Conservation (phyloP, 1,284 basidiomycete species). For the Agaricales sp. region DNA sequence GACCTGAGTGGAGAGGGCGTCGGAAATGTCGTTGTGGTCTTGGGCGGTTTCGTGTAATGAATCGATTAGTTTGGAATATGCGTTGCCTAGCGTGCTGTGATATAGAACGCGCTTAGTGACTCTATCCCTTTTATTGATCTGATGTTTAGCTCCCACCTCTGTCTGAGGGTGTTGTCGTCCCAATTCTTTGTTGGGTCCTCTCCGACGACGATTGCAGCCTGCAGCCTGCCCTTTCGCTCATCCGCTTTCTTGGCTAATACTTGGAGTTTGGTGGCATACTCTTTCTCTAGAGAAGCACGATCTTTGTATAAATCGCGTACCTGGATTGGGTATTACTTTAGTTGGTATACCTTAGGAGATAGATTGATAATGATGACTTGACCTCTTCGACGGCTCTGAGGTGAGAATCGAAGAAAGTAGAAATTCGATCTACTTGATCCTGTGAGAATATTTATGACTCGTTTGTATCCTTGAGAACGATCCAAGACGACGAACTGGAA, state of each 20-base stretch:
- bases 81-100: conserved; percentile 54
- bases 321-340: conserved; percentile 23
- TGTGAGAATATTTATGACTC: too few relatives aligned
- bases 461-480: too few relatives aligned
- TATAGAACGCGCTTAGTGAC: neutral
- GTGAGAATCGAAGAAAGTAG: conserved; percentile 47
- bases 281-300: conserved; percentile 56
- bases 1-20: conserved; percentile 47
- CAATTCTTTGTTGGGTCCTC: conserved; percentile 55
- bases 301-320: conserved; percentile 63
- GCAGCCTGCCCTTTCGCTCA: conserved; percentile 59
- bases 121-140: neutral
- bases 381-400: conserved; percentile 56
- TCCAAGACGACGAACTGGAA: conserved; percentile 31
- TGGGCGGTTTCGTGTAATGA: conserved; percentile 52
- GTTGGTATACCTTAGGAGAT: conserved; percentile 4
- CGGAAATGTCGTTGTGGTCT: conserved; percentile 59
- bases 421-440: conserved; percentile 51
- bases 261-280: conserved; percentile 65
- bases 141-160: conserved; percentile 36
- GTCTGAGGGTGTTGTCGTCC: conserved; percentile 39
- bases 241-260: conserved; percentile 51
- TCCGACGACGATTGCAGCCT: conserved; percentile 47
- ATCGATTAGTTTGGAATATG: conserved; percentile 55
- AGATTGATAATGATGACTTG: conserved; percentile 14